Conservation (phyloP, 345 rosid species). For the Linum tenue region DNA sequence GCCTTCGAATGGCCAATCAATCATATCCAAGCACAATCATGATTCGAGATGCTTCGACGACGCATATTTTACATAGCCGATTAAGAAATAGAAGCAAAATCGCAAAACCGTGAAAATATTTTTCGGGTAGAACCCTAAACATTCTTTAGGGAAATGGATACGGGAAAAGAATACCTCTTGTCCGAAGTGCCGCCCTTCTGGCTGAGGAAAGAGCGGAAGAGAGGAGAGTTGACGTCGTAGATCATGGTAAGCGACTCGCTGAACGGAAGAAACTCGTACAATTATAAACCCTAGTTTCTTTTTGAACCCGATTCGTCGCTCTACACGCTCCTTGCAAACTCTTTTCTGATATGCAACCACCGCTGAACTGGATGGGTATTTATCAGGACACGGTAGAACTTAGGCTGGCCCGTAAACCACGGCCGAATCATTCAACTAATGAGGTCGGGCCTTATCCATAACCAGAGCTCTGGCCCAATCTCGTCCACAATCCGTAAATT, state of each 20-base stretch:
- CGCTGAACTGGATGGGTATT: too few species aligned
- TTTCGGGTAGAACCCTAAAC: background rate
- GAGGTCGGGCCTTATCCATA: too few species aligned
- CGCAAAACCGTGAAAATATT: background rate
- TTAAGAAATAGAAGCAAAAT: background rate
- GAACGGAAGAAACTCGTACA: too few species aligned
- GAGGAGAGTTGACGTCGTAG: constrained; percentile 90
- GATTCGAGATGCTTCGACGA: background rate
- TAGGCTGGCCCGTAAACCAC: too few species aligned
- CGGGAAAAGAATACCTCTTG: constrained; percentile 44
- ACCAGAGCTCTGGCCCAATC: too few species aligned
- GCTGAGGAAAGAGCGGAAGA: constrained; percentile 90
- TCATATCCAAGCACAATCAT: background rate
- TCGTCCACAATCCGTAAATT: too few species aligned
- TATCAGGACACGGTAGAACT: too few species aligned
- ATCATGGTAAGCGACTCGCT: constrained; percentile 38
- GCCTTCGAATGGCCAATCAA: background rate
- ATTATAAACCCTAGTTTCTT: too few species aligned
- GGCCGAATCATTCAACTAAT: too few species aligned
- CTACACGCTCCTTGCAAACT: too few species aligned
- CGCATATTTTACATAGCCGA: background rate
- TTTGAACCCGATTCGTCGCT: too few species aligned
- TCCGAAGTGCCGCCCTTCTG: constrained; percentile 89
- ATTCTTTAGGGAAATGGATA: background rate
- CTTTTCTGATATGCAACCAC: too few species aligned